A percentile compares a stretch with the other conserved stretches of the same genome.
Evolutionary conservation across 768 basidiomycete species (phyloP).

Genomic region (Glaciozyma martinii): DNA sequence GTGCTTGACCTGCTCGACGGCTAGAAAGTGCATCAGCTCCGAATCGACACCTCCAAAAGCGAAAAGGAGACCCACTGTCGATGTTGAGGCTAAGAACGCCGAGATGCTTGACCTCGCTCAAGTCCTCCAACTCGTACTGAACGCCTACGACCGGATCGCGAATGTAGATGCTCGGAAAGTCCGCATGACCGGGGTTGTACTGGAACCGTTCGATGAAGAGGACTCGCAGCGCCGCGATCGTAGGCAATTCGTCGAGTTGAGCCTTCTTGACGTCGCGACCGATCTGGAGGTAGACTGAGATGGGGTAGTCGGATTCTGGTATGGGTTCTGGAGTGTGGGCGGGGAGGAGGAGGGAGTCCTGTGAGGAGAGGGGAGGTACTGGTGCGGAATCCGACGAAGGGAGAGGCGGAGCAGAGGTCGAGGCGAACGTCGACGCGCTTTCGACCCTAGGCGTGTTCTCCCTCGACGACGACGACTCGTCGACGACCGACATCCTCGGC

Average conservation of each 20-base stretch:
- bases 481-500: too few species aligned
- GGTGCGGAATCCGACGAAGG: constrained; percentile 1
- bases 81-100: constrained; percentile 86
- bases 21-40: constrained; percentile 43
- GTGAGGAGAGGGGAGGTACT: constrained; percentile 1
- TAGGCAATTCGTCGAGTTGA: constrained; percentile 53
- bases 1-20: constrained; percentile 95
- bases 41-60: background rate
- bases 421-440: background rate
- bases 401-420: background rate
- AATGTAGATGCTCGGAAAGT: constrained; percentile 55
- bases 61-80: constrained; percentile 62
- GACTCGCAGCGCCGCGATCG: constrained; percentile 66
- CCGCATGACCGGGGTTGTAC: constrained; percentile 68
- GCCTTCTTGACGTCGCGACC: constrained; percentile 40
- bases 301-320: constrained; percentile 5
- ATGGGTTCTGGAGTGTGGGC: background rate
- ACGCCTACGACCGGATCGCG: constrained; percentile 85
- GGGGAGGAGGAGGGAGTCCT: too few species aligned
- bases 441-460: too few species aligned
- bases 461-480: too few species aligned
- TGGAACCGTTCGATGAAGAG: constrained; percentile 91
- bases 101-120: constrained; percentile 81
- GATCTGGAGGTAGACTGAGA: constrained; percentile 64
- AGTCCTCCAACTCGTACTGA: constrained; percentile 90